Base-by-base conservation (phyloP, 1,139 yeast species). In the Scheffersomyces stambukii region DNA sequence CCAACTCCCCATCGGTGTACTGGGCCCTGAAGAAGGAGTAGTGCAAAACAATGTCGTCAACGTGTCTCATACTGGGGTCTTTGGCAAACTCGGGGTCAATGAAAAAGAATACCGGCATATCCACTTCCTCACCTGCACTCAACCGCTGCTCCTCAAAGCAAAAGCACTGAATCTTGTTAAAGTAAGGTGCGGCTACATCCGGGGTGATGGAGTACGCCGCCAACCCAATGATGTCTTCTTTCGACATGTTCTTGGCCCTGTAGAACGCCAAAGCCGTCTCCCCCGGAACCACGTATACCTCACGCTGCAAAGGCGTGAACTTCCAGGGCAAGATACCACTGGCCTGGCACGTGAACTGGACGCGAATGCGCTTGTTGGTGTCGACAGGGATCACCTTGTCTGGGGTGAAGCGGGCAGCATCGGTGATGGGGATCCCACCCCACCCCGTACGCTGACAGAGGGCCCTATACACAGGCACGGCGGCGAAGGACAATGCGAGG, bases 41-140 rank as follows among this genome's bases (percentile, higher is more conserved):
- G 57, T 91, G 95, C 46, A 91, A 70, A 14, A 91, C 88, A 27
- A 91, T 74, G 52, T 89, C 96, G 46, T 88, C 93, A 27, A 89
- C 80, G 48, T 85, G 82, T 54, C 93, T 75, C 93, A 91, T 85
- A 24, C 78, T 71, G 6, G 98, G 97, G 52, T 93, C 99, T 39
- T 81, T 81, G 25, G 95, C 95, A 57, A 85, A 91, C 43, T 93
- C 98, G 0, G 99, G 99, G 52, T 93, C 99, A 32, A 93, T 84
- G 57, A 93, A 93, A 72, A 93, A 93, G 62, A 93, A 93, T 11
- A 91, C 89, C 0, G 99, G 99, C 98, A 93, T 91, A 51, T 93
- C 99, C 10, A 93, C 95, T 54, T 91, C 97, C 60, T 93, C 99
- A 5, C 97, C 97, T 2, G 96, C 96, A 33, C 81, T 73, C 41